Percentiles rank a stretch among this genome's conserved stretches.
Conservation (phyloP, 2,329 filamentous ascomycete species). For the Capronia epimyces region DNA sequence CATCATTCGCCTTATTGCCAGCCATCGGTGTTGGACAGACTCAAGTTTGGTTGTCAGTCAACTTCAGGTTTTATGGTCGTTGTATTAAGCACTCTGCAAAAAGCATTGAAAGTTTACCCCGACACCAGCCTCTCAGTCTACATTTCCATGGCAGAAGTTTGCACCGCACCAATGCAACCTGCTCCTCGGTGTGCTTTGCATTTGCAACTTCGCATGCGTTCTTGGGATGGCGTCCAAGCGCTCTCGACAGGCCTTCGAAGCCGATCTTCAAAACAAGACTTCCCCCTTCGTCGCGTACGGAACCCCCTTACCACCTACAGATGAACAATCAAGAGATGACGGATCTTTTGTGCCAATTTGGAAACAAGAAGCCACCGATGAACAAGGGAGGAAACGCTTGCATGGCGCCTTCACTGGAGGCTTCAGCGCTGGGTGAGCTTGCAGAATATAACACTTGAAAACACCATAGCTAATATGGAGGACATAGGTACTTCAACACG, state of each 20-base stretch:
- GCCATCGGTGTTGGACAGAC: too few species aligned
- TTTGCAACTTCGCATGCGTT: not conserved
- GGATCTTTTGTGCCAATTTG: constrained; percentile 91
- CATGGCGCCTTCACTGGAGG: constrained; percentile 97
- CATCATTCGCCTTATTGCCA: too few species aligned
- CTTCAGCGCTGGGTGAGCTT: constrained; percentile 82
- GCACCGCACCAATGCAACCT: not conserved
- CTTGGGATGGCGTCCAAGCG: constrained; percentile 69
- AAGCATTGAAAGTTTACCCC: too few species aligned
- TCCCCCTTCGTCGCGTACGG: constrained; percentile 76
- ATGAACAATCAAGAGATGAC: constrained; percentile 74
- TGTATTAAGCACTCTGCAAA: too few species aligned
- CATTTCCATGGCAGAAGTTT: too few species aligned
- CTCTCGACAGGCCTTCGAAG: constrained; percentile 70
- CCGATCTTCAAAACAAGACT: constrained; percentile 60
- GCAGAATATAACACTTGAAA: constrained; percentile 31
- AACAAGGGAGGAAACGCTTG: constrained; percentile 79
- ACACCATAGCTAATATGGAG: constrained; percentile 34
- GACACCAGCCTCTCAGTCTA: too few species aligned
- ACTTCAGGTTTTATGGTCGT: too few species aligned
- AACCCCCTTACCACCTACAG: constrained; percentile 73
- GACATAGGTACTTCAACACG: constrained; percentile 83
- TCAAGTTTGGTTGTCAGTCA: too few species aligned
- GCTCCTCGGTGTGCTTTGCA: not conserved
- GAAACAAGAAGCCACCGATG: constrained; percentile 96